Evolutionary conservation across 2,329 filamentous ascomycete genomes (phyloP).

Genomic region (Pyrenophora graminea): DNA sequence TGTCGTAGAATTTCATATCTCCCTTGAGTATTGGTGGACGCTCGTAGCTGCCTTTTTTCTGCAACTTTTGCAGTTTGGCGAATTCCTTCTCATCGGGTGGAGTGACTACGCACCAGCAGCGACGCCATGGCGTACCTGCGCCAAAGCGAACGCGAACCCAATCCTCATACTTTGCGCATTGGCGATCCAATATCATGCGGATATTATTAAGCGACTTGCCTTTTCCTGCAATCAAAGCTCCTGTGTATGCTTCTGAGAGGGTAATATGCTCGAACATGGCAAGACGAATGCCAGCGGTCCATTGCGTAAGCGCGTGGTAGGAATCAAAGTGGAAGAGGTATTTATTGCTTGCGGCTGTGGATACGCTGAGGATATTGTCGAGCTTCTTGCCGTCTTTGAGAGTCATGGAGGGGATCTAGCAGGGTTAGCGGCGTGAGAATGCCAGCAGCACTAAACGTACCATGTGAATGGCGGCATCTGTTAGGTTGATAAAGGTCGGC

Average conservation of each 20-base stretch:
- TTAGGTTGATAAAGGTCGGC: constrained; percentile 93
- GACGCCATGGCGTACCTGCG: constrained; percentile 91
- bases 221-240: constrained; percentile 92
- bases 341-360: constrained; percentile 91
- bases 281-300: constrained; percentile 91
- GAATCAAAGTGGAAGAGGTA: constrained; percentile 97
- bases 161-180: constrained; percentile 77
- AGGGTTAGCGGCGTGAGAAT: constrained; percentile 21
- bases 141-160: constrained; percentile 97
- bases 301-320: constrained; percentile 87
- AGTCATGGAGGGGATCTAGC: constrained; percentile 70
- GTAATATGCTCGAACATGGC: constrained; percentile 93
- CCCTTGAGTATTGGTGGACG: constrained; percentile 76
- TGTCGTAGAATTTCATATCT: constrained; percentile 93
- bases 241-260: constrained; percentile 94
- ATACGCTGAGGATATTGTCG: constrained; percentile 94
- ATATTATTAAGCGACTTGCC: constrained; percentile 90
- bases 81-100: constrained; percentile 94
- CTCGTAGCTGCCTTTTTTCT: constrained; percentile 86
- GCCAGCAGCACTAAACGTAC: constrained; percentile 55
- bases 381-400: constrained; percentile 83
- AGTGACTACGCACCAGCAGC: constrained; percentile 93
- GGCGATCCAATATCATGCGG: constrained; percentile 81
- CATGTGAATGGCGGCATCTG: constrained; percentile 98
- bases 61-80: constrained; percentile 77